Evolutionary conservation across 129 eudicot genomes (phyloP).

Genomic region (Lactuca saligna): DNA sequence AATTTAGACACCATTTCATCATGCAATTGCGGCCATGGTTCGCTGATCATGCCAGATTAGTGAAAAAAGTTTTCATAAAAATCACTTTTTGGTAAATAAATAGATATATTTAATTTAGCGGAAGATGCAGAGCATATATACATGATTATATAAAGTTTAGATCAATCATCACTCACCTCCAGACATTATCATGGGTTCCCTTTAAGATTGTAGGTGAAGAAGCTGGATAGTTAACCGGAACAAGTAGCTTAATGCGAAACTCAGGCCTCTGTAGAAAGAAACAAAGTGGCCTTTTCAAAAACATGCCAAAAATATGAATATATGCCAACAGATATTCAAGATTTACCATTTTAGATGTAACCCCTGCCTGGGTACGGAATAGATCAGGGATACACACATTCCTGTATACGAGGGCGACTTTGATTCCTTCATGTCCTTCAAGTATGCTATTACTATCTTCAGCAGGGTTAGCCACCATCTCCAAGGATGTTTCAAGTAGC

Average conservation of each 20-base stretch:
- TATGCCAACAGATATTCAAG: not conserved
- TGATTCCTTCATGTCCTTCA: conserved; percentile 29
- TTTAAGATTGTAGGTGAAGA: conserved; percentile 26
- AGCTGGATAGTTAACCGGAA: conserved; percentile 39
- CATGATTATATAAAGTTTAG: not conserved
- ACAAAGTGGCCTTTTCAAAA: not conserved
- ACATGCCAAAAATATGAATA: not conserved
- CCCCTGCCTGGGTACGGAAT: not conserved
- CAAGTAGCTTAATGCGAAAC: conserved; percentile 30
- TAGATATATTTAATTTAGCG: not conserved
- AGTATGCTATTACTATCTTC: not conserved
- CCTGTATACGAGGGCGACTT: conserved; percentile 28
- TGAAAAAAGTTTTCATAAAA: not conserved
- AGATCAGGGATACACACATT: conserved; percentile 23
- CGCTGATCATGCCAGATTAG: conserved; percentile 10
- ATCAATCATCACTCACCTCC: conserved; percentile 30
- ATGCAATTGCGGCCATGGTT: conserved; percentile 17
- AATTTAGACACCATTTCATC: conserved; percentile 27
- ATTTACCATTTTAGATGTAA: conserved; percentile 25
- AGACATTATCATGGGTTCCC: not conserved
- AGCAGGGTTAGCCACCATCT: conserved; percentile 10
- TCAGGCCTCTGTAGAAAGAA: conserved; percentile 29
- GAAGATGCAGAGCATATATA: no score
- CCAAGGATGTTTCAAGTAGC: conserved; percentile 33
- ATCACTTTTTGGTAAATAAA: not conserved